These are phyloP conservation scores for Paraleonurus japonicus DNA, from an alignment of 257 asterid species.

Conservation along the genomic window DNA sequence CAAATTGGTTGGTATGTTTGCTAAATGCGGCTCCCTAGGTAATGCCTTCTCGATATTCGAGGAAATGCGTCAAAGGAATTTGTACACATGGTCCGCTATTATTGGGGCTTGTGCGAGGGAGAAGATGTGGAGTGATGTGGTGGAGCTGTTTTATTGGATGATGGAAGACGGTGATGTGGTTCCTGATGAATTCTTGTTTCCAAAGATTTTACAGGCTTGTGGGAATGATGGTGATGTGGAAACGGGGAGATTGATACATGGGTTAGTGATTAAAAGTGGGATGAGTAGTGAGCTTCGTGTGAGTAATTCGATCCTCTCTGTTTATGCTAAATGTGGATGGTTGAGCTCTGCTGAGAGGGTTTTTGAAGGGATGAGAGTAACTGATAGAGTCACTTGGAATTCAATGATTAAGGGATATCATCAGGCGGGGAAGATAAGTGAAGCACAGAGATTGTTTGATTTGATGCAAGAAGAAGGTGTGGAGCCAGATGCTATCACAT, in stretches of 20 bases:
- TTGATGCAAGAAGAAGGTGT: slow-evolving; percentile 52
- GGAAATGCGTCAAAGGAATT: slow-evolving; percentile 53
- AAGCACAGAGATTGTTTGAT: slow-evolving; percentile 50
- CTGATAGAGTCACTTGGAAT: slow-evolving; percentile 76
- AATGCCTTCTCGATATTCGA: slow-evolving; percentile 58
- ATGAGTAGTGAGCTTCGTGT: slow-evolving; percentile 46
- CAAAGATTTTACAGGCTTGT: slow-evolving; percentile 78
- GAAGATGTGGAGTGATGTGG: slow-evolving; percentile 64
- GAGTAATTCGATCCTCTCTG: slow-evolving; percentile 63
- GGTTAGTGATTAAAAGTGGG: slow-evolving; percentile 47
- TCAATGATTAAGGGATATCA: slow-evolving; percentile 66
- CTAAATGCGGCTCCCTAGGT: slow-evolving; percentile 63
- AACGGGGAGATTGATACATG: slow-evolving; percentile 67
- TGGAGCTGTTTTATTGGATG: slow-evolving; percentile 62
- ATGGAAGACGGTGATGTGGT: slow-evolving; percentile 50
- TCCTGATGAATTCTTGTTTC: slow-evolving; percentile 66
- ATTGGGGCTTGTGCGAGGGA: slow-evolving; percentile 80
- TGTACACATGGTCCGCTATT: slow-evolving; percentile 78
- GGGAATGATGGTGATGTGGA: slow-evolving; percentile 59
- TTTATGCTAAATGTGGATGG: slow-evolving; percentile 65
- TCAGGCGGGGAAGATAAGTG: slow-evolving; percentile 42
- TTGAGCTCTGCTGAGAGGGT: slow-evolving; percentile 50
- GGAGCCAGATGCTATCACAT: slow-evolving; percentile 62
- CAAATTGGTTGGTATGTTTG: slow-evolving; percentile 60
- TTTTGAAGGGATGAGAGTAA: slow-evolving; percentile 48